Conservation (phyloP, 1,139 yeast genomes). For the Geotrichum reessii region DNA sequence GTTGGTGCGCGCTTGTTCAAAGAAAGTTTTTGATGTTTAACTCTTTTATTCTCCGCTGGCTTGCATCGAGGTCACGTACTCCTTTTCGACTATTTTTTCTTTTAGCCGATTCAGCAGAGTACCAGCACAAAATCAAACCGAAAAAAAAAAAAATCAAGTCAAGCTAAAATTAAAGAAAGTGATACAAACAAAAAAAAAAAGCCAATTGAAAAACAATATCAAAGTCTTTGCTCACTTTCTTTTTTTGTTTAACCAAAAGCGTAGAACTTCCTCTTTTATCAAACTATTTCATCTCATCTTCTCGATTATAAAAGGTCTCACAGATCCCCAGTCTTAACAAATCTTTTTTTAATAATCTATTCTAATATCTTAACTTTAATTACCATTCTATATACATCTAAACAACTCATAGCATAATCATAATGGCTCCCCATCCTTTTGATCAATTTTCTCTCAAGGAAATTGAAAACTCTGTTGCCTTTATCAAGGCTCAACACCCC, state of each 20-base stretch:
- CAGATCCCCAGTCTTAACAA: neutral
- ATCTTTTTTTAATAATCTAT: neutral
- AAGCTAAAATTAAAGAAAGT: too few relatives aligned
- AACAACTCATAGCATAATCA: neutral
- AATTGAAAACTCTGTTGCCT: conserved; percentile 51
- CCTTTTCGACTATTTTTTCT: neutral
- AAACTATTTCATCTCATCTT: neutral
- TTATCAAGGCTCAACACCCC: conserved; percentile 44
- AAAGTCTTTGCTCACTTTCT: neutral
- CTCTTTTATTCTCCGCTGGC: neutral
- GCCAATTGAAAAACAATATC: neutral
- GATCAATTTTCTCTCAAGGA: conserved; percentile 66
- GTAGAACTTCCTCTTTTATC: neutral
- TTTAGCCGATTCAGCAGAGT: neutral
- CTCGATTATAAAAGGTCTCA: neutral
- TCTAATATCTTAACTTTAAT: neutral
- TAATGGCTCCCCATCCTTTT: conserved; percentile 45
- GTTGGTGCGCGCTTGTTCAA: neutral
- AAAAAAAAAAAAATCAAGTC: too few relatives aligned
- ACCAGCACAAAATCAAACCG: neutral
- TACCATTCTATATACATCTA: neutral
- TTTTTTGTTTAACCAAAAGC: neutral
- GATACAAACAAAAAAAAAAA: too few relatives aligned
- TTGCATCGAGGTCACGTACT: neutral
- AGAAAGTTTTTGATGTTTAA: neutral